phyloP scores from a whole-genome alignment of 805 yeast genomes.

The Wickerhamiella lipophila region DNA sequence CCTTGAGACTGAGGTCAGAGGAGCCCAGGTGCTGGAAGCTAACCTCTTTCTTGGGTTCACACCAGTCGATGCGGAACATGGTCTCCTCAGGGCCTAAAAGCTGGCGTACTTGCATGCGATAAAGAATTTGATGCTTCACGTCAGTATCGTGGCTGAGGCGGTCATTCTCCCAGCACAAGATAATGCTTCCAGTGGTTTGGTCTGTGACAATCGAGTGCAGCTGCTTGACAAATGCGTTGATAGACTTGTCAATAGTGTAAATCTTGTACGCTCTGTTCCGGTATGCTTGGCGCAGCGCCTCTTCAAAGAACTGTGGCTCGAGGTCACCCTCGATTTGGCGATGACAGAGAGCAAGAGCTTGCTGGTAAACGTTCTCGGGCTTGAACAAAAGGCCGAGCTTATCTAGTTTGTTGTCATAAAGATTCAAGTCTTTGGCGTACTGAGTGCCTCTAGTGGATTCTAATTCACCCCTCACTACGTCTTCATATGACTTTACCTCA shows the following conservation, averaged over 20 bases:
- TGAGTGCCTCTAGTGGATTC: slow-evolving; percentile 33
- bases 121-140: slow-evolving; percentile 76
- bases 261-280: slow-evolving; percentile 85
- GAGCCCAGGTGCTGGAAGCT: slow-evolving; percentile 72
- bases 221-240: slow-evolving; percentile 73
- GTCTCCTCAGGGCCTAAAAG: slow-evolving; percentile 78
- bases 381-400: slow-evolving; percentile 64
- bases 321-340: slow-evolving; percentile 75
- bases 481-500: slow-evolving; percentile 63
- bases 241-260: slow-evolving; percentile 85
- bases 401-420: slow-evolving; percentile 65
- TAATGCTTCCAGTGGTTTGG: slow-evolving; percentile 62
- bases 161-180: slow-evolving; percentile 72
- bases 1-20: slow-evolving; percentile 77
- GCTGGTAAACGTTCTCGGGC: slow-evolving; percentile 41
- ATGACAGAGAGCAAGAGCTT: slow-evolving; percentile 62
- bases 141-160: slow-evolving; percentile 51
- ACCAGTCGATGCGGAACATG: slow-evolving; percentile 76
- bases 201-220: slow-evolving; percentile 76
- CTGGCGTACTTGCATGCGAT: slow-evolving; percentile 75
- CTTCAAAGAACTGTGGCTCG: slow-evolving; percentile 93
- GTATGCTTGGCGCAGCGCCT: slow-evolving; percentile 86
- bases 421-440: slow-evolving; percentile 77
- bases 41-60: slow-evolving; percentile 40
- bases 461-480: slow-evolving; percentile 60